Percentiles rank a stretch among this genome's conserved stretches.
Conservation (phyloP, 2,329 filamentous ascomycete genomes). For the Fusarium tupiense region DNA sequence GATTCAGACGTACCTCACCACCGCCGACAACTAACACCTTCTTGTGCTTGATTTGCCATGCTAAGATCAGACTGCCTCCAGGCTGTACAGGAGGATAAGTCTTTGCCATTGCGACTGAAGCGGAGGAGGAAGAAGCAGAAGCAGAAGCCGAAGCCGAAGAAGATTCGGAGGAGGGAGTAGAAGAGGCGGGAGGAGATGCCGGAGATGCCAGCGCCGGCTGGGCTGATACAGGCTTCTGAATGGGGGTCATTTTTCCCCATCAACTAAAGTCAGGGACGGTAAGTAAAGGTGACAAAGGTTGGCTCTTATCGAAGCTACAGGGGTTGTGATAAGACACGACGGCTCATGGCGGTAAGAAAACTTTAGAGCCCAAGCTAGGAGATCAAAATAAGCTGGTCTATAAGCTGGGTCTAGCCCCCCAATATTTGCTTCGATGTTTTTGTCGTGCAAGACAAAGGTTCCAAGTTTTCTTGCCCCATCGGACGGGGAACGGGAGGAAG, state of each 20-base stretch:
- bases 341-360: neutral
- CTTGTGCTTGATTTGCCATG: constrained; percentile 94
- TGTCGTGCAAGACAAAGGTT: neutral
- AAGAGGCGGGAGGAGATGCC: constrained; percentile 33
- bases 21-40: constrained; percentile 92
- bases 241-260: constrained; percentile 39
- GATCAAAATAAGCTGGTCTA: neutral
- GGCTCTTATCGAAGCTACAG: constrained; percentile 29
- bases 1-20: constrained; percentile 76
- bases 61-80: constrained; percentile 91
- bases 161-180: constrained; percentile 19
- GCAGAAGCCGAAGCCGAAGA: neutral
- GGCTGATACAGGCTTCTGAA: constrained; percentile 37
- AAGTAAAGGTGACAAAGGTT: constrained; percentile 30
- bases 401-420: rapidly evolving
- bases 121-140: constrained; percentile 13
- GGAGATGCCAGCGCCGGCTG: constrained; percentile 38
- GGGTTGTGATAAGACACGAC: constrained; percentile 30
- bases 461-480: neutral
- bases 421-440: neutral
- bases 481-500: constrained; percentile 35
- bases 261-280: constrained; percentile 13
- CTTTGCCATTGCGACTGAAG: constrained; percentile 45
- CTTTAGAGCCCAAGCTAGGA: neutral
- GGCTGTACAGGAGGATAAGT: constrained; percentile 84